Conservation (phyloP, 306 rosid species). For the Luffa aegyptiaca region DNA sequence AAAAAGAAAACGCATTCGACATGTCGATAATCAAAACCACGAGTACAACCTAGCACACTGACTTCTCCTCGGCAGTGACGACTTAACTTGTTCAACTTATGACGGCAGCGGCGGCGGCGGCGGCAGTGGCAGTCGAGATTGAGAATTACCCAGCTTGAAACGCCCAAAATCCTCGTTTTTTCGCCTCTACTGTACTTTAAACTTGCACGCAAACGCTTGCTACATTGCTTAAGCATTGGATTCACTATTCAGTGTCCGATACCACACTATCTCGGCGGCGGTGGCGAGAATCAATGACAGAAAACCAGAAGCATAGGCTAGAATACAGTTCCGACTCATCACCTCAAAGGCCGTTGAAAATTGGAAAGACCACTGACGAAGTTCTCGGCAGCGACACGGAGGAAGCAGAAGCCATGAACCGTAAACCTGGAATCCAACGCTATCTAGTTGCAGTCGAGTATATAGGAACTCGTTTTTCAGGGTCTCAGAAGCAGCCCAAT, state of each 20-base stretch:
- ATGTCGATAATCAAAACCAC: neutral
- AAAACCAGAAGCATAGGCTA: conserved; percentile 32
- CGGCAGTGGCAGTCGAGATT: too few species aligned
- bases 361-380: conserved; percentile 28
- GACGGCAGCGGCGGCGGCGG: too few species aligned
- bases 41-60: neutral
- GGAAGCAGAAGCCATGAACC: conserved; percentile 30
- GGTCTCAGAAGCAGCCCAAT: conserved; percentile 78
- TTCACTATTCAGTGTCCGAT: neutral
- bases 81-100: neutral
- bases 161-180: neutral
- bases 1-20: neutral
- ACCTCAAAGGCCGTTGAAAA: conserved; percentile 37
- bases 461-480: conserved; percentile 75
- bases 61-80: neutral
- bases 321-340: conserved; percentile 22
- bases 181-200: neutral
- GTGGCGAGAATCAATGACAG: conserved; percentile 35
- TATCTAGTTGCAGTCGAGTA: conserved; percentile 79
- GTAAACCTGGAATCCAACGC: conserved; percentile 46
- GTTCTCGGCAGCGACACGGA: conserved; percentile 15
- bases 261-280: neutral
- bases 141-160: too few species aligned
- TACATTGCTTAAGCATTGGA: neutral
- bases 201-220: neutral